Conservation (phyloP, 2,329 filamentous ascomycete genomes). For the Gaeumannomyces tritici region DNA sequence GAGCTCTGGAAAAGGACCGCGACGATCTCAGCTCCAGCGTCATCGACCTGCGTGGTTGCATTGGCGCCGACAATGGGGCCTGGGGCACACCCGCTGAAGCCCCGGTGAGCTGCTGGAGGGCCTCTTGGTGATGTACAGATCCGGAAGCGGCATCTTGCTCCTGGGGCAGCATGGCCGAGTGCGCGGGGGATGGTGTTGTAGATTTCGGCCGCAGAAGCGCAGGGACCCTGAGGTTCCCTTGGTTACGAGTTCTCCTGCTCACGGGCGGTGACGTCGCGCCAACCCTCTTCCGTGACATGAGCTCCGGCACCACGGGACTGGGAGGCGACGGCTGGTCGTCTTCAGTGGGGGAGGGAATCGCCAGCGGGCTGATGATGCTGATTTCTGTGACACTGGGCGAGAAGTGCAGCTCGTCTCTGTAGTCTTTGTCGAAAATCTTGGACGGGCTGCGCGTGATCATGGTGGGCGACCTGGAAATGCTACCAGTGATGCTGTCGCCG, state of each 20-base stretch:
- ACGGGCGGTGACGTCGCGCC: slow-evolving; percentile 28
- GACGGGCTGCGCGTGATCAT: too few species aligned
- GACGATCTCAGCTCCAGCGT: slow-evolving; percentile 10
- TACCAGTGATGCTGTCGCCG: too few species aligned
- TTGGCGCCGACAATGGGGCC: slow-evolving; percentile 11
- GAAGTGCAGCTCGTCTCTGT: slow-evolving; percentile 6
- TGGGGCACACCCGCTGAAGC: slow-evolving; percentile 3
- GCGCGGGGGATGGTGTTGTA: slow-evolving; percentile 17
- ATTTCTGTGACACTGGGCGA: slow-evolving; percentile 15
- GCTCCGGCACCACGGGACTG: slow-evolving; percentile 17
- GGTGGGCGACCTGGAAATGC: too few species aligned
- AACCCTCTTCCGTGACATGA: slow-evolving; percentile 4
- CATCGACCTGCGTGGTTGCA: slow-evolving; percentile 16
- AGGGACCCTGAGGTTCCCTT: slow-evolving; percentile 21
- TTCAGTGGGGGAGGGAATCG: too few species aligned
- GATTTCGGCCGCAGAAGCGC: slow-evolving; percentile 25
- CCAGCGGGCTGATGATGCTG: slow-evolving; percentile 20
- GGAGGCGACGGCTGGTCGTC: slow-evolving; percentile 10
- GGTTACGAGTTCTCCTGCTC: slow-evolving; percentile 30
- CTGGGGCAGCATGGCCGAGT: slow-evolving; percentile 9
- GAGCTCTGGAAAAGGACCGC: slow-evolving; percentile 10
- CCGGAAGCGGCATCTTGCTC: slow-evolving; percentile 15
- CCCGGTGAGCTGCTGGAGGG: not conserved
- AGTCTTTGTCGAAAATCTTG: slow-evolving; percentile 2
- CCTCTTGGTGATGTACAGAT: slow-evolving; percentile 11